Base-by-base conservation (phyloP, 371 early-diverging fungal genomes). In the Choanephora cucurbitarum region DNA sequence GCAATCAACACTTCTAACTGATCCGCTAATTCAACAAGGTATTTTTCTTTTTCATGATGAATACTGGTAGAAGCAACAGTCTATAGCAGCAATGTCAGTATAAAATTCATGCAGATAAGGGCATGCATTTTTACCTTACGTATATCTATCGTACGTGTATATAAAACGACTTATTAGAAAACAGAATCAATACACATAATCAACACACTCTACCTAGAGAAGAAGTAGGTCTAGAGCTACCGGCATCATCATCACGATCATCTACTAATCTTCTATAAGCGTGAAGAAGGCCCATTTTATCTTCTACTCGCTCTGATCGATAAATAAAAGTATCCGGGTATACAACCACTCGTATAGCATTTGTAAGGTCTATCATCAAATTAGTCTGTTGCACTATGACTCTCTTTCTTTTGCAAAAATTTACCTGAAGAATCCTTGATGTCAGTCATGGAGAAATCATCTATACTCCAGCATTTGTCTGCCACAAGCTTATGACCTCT, bases 1-100 rank as follows among this genome's bases (percentile, higher is more conserved):
- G 95, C 94, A 69, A 96, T 92, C 33, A 85, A 69, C 4, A 96
- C 92, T 51, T 94, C 97, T 48, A 96, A 64, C 42, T 91, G 89
- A 66, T 94, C 93, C 2, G 91, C 78, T 42, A 92, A 77, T 54
- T 91, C 88, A 19, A 72, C 68, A n/a, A 94, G 56, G 88, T 87
- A 90, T 34, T 81, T 80, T 28, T 72, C 67, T 54, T 84, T 82
- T 7, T 70, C 65, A 11, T 72, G 63, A 39, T 67, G 63, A 19
- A 58, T 24, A 21, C 33, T 51, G 19, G 44, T 47, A n/a, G 32
- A 23, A 41, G 50, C 51, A 13, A 33, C 44, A 45, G 44, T 41
- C 60, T 60, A 44, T 43, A 31, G 13, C n/a, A 15, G 1, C 5
- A 11, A 41, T 33, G 6, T 41, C 32, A 52, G 41, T 32, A 18